phyloP scores from a whole-genome alignment of 768 basidiomycete genomes.

The Tulasnella calospora region DNA sequence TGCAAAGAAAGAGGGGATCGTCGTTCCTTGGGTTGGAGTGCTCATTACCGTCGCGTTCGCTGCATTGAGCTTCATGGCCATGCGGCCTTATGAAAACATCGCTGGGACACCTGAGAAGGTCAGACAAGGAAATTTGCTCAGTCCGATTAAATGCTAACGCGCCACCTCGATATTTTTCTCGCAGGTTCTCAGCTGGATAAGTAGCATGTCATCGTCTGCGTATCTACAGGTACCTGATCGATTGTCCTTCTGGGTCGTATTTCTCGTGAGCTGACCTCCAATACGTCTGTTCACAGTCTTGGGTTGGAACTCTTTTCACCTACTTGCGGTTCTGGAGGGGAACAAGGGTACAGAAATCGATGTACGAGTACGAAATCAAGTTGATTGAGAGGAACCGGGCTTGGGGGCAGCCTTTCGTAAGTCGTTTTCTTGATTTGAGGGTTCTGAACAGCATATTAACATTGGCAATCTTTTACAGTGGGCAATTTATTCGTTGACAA shows the following conservation, averaged over 20 bases:
- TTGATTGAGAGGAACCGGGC: background rate
- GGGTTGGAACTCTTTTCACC: conserved; percentile 24
- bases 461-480: conserved; percentile 17
- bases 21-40: conserved; percentile 7
- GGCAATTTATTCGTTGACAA: conserved; percentile 27
- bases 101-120: background rate
- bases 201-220: conserved; percentile 5
- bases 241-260: background rate
- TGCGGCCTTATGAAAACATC: background rate
- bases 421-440: background rate
- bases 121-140: background rate
- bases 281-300: conserved; percentile 22
- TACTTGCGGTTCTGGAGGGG: conserved; percentile 18
- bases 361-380: background rate
- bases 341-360: conserved; percentile 1
- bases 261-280: background rate
- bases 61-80: background rate
- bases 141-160: background rate
- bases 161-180: background rate
- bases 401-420: conserved; percentile 24
- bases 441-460: background rate
- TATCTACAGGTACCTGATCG: background rate
- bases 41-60: background rate
- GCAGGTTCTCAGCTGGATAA: conserved; percentile 19
- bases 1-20: background rate